These are phyloP conservation scores for Colletotrichum musicola DNA, from an alignment of 2,329 filamentous ascomycete species.

Conservation along the genomic window DNA sequence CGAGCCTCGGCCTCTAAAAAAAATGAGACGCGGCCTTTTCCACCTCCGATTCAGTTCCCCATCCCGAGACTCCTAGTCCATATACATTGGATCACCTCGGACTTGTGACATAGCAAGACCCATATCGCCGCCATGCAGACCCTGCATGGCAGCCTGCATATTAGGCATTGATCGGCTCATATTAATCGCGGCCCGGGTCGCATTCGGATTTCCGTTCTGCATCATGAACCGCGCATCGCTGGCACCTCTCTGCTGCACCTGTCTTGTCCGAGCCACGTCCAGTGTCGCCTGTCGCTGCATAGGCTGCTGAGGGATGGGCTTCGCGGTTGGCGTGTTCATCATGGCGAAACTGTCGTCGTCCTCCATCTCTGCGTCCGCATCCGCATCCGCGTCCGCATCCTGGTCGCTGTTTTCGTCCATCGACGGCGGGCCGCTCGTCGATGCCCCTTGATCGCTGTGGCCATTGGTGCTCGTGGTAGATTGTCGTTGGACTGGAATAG, in stretches of 20 bases:
- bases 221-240: constrained; percentile 57
- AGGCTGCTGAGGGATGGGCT: constrained; percentile 49
- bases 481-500: constrained; percentile 40
- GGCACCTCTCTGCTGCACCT: constrained; percentile 46
- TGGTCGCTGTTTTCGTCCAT: constrained; percentile 62
- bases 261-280: constrained; percentile 58
- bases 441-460: constrained; percentile 49
- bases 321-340: constrained; percentile 57
- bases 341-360: constrained; percentile 69
- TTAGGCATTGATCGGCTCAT: constrained; percentile 61
- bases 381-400: constrained; percentile 52
- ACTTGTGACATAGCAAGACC: constrained; percentile 60
- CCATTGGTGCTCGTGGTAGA: constrained; percentile 53
- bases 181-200: constrained; percentile 53
- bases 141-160: constrained; percentile 58
- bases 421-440: constrained; percentile 53
- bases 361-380: constrained; percentile 66
- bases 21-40: constrained; percentile 19
- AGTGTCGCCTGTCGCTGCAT: constrained; percentile 57
- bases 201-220: constrained; percentile 54
- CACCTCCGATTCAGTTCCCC: constrained; percentile 10
- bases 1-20: constrained; percentile 7
- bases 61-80: constrained; percentile 54
- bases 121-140: constrained; percentile 58
- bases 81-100: constrained; percentile 64